Evolutionary conservation across 1,284 basidiomycete species (phyloP).

Genomic region (Grifola frondosa): DNA sequence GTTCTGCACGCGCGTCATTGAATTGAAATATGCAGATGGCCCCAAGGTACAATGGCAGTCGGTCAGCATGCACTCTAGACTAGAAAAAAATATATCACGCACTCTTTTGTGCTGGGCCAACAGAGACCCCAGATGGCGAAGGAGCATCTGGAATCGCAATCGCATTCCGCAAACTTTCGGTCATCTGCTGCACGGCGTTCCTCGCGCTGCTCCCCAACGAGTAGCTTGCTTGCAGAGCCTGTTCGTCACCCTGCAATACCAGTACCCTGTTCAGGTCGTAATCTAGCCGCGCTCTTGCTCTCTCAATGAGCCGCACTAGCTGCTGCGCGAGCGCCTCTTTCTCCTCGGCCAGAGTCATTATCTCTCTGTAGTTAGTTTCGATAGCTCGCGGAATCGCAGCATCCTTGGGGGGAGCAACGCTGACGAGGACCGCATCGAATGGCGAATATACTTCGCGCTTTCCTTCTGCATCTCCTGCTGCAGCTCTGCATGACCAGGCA

Average conservation of each 20-base stretch:
- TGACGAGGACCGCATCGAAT: conserved; percentile 39
- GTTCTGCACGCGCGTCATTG: conserved; percentile 24
- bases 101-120: conserved; percentile 31
- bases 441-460: conserved; percentile 51
- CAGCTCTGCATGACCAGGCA: conserved; percentile 50
- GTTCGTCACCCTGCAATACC: conserved; percentile 53
- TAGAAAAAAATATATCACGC: conserved; percentile 10
- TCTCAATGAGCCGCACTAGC: conserved; percentile 49
- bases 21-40: too few species aligned
- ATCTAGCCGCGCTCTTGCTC: conserved; percentile 55
- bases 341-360: conserved; percentile 52
- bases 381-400: conserved; percentile 48
- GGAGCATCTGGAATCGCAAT: conserved; percentile 30
- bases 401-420: conserved; percentile 36
- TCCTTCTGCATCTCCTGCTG: conserved; percentile 55
- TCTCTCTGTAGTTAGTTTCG: conserved; percentile 49
- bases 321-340: conserved; percentile 55
- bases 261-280: conserved; percentile 55
- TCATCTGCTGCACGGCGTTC: conserved; percentile 46
- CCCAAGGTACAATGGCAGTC: too few species aligned
- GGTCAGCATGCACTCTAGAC: background rate
- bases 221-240: conserved; percentile 28
- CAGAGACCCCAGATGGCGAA: conserved; percentile 16
- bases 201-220: conserved; percentile 30
- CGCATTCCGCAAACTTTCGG: conserved; percentile 48